Evolutionary conservation across 345 rosid species (phyloP), one percentile per base, ranked within the genome.

Genomic region (Sonneratia caseolaris): DNA sequence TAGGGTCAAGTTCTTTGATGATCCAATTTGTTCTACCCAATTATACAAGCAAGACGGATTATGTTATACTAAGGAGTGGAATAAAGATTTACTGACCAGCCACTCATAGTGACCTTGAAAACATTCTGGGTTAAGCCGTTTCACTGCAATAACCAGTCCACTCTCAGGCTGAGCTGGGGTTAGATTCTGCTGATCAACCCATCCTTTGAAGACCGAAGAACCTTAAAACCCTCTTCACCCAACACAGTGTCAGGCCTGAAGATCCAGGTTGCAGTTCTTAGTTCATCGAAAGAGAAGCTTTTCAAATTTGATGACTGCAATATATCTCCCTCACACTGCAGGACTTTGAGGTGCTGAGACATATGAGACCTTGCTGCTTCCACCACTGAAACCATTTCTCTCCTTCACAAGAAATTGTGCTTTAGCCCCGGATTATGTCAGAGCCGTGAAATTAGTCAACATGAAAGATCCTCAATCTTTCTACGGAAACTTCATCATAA

Each of bases 201-300:
- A 95, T 7, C 97, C 99, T 71, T 90, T 95, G 56, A 87, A 95
- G 43, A 95, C 99, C 43, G 84, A 78, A 77, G 32, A 27, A 27
- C 32, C 32, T 98, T 98, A 5, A 95, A 95, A 18, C 99, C 99
- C 35, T 98, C 99, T 84, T 95, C 99, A 36, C 99, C 99, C 66
- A 95, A 76, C 71, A 95, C 91, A 82, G 93, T 85, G 77, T 95
- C 99, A 3, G 97, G 90, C 66, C 98, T 90, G 77, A 95, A 95
- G 76, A 89, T 92, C 79, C 94, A 84, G 7, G 99, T 95, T 1
- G 99, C 92, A 56, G 80, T 81, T 78, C 83, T 95, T 13, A 95
- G 94, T 43, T 89, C 94, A 77, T 64, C 77, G 45, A 85, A 92
- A 79, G 61, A 77, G 74, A 95, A 95, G 72, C 82, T 84, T 77